These are phyloP conservation scores for Exsudoporus frostii DNA, from an alignment of 768 basidiomycete genomes.

Conservation along the genomic window DNA sequence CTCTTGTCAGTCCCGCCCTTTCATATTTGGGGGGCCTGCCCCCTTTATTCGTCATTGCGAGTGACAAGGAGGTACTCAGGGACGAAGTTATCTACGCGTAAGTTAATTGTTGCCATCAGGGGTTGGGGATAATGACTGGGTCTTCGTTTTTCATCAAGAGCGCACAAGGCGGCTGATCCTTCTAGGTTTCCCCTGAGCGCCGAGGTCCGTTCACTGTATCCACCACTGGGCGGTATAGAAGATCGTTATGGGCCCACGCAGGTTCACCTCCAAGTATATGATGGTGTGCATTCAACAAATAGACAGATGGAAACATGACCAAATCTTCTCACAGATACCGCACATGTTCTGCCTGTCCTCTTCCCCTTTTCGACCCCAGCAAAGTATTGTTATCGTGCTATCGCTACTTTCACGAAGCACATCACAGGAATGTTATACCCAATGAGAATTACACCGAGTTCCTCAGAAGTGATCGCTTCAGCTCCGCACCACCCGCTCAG, in stretches of 20 bases:
- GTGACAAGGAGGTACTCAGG: slow-evolving; percentile 87
- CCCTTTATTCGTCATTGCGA: slow-evolving; percentile 78
- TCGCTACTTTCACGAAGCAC: slow-evolving; percentile 66
- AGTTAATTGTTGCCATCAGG: slow-evolving; percentile 26
- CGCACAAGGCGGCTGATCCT: slow-evolving; percentile 90
- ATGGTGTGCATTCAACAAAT: slow-evolving; percentile 47
- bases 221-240: slow-evolving; percentile 54
- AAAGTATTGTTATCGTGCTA: slow-evolving; percentile 77
- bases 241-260: slow-evolving; percentile 56
- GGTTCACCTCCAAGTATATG: slow-evolving; percentile 92
- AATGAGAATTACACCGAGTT: slow-evolving; percentile 6
- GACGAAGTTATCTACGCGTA: slow-evolving; percentile 90
- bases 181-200: slow-evolving; percentile 55
- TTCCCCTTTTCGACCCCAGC: slow-evolving; percentile 76
- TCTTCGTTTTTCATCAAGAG: slow-evolving; percentile 40
- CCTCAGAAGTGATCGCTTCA: slow-evolving; percentile 6
- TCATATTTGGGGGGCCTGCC: slow-evolving; percentile 89
- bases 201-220: slow-evolving; percentile 49
- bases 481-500: not conserved
- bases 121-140: not conserved
- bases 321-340: slow-evolving; percentile 46
- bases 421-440: slow-evolving; percentile 48
- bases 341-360: slow-evolving; percentile 69
- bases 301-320: slow-evolving; percentile 13
- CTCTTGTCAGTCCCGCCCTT: slow-evolving; percentile 77